These are phyloP conservation scores for Pythium rishiriense DNA, from an alignment of 352 stramenopile genomes.

Conservation along the genomic window DNA sequence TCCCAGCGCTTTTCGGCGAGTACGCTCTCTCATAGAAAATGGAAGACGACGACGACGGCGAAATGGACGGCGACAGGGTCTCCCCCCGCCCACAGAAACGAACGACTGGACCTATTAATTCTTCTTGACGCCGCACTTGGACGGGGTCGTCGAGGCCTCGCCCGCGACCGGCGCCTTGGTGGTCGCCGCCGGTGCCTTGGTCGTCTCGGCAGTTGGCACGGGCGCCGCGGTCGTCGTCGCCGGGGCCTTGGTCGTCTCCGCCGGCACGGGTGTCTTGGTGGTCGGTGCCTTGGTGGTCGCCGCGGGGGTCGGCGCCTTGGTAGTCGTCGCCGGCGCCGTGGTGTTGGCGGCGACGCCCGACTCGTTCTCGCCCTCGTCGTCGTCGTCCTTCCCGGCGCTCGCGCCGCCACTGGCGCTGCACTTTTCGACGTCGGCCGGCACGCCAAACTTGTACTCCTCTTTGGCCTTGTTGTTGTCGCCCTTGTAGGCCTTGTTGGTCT, in stretches of 20 bases:
- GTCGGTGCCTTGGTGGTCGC: neutral
- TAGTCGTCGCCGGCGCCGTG: neutral
- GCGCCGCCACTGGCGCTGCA: neutral
- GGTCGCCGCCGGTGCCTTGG: neutral
- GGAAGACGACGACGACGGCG: no score
- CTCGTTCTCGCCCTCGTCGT: neutral
- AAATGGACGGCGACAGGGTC: no score
- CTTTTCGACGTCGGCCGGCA: conserved; percentile 15
- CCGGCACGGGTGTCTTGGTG: neutral
- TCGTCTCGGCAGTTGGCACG: no score
- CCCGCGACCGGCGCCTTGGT: neutral
- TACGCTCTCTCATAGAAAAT: no score
- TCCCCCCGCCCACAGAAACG: no score
- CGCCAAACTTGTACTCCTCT: conserved; percentile 26
- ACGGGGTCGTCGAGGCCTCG: neutral
- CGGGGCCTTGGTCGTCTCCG: neutral
- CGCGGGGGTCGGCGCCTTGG: neutral
- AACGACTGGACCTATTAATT: no score
- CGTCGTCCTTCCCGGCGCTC: neutral
- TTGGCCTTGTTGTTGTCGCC: conserved; percentile 16
- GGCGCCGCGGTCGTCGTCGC: neutral
- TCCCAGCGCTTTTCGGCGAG: no score
- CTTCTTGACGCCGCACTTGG: conserved; percentile 12
- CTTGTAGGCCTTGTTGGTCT: conserved; percentile 10
- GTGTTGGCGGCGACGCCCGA: neutral